Evolutionary conservation across 257 asterid species (phyloP), one percentile per base, ranked within the genome.

Genomic region (Salvia splendens): DNA sequence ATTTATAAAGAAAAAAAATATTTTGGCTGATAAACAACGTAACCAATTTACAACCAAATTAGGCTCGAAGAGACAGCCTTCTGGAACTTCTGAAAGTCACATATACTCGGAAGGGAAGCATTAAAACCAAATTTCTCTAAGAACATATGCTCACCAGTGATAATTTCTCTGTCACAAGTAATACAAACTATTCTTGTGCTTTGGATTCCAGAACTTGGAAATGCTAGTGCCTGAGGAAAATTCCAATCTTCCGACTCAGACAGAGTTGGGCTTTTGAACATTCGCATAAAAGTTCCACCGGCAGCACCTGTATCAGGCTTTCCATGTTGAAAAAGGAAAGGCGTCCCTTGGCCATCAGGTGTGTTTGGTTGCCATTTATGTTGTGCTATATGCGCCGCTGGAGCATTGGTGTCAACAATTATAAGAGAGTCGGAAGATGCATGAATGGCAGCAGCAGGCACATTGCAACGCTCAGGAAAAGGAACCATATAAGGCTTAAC

Each of bases 281-380:
- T 94, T 69, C 96, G 95, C 92, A 94, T 88, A 82, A 94, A 94
- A 68, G 89, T 76, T 77, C 97, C 97, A 83, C 83, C 87, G 72
- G 87, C 83, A 59, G 89, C 82, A 71, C 83, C 83, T 56, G 91
- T 74, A 80, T 78, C 85, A 38, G 96, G 86, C 73, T 83, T 91
- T 68, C 96, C 97, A 54, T 88, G 97, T 67, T 94, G 85, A 79
- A 94, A 91, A 77, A 94, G 96, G 82, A 94, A 94, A 69, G 97
- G 99, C n/a, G 94, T 46, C 46, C 99, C 99, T 73, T 85, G 95
- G 60, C 97, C 99, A 79, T 91, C 99, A 38, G 99, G 99, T 57
- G 99, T 91, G 80, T 94, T 94, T 42, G 96, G 97, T 78, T 94
- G 99, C 99, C 99, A 94, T 82, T 88, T 94, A 69, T 94, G 99